phyloP scores from a whole-genome alignment of 2,329 filamentous ascomycete genomes.

The Claviceps digitariae region DNA sequence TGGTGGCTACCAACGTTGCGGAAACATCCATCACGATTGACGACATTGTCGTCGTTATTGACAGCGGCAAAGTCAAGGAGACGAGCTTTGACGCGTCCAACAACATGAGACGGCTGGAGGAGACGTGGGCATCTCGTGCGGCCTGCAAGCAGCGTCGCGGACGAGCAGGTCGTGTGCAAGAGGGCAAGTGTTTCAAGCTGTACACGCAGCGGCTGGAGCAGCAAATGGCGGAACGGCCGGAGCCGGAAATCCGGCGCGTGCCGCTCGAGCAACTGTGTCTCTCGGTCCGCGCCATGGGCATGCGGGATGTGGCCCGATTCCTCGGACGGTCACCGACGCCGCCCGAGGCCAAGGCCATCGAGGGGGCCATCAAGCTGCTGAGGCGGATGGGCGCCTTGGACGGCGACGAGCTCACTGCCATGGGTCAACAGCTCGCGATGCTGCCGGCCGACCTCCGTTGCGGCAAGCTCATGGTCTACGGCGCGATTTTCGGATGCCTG shows the following conservation, averaged over 20 bases:
- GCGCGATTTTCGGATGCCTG: conserved; percentile 83
- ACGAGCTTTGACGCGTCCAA: conserved; percentile 84
- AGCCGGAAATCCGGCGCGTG: conserved; percentile 86
- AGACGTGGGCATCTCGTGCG: conserved; percentile 88
- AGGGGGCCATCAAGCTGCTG: conserved; percentile 68
- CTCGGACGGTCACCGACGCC: conserved; percentile 79
- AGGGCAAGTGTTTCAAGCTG: conserved; percentile 87
- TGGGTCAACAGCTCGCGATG: conserved; percentile 87
- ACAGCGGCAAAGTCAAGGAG: conserved; percentile 91
- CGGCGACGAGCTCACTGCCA: conserved; percentile 72
- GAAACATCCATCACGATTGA: conserved; percentile 98
- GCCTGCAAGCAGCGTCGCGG: conserved; percentile 91
- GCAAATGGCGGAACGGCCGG: conserved; percentile 76
- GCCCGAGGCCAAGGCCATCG: conserved; percentile 71
- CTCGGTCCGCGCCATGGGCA: conserved; percentile 89
- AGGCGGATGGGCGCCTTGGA: conserved; percentile 80
- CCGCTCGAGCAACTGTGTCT: conserved; percentile 89
- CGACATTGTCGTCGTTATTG: conserved; percentile 90
- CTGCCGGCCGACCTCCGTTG: conserved; percentile 88
- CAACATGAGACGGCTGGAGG: conserved; percentile 87
- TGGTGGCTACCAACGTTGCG: conserved; percentile 91
- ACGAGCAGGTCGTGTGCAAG: conserved; percentile 82
- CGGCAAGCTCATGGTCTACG: conserved; percentile 91
- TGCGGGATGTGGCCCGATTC: conserved; percentile 68
- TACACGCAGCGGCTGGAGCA: conserved; percentile 78